phyloP scores from a whole-genome alignment of 129 eudicot species.

The Saposhnikovia divaricata region DNA sequence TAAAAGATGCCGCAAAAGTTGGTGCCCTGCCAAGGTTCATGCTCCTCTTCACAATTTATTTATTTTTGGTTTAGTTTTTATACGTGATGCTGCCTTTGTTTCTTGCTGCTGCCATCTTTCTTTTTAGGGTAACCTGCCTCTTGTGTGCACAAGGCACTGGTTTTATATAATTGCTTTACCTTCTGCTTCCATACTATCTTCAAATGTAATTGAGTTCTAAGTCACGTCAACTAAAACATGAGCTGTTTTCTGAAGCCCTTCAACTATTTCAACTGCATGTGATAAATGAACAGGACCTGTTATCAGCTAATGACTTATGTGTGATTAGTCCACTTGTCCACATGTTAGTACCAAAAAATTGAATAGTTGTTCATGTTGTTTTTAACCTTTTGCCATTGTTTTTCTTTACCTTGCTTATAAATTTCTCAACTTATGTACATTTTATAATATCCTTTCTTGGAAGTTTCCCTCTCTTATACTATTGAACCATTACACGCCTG shows the following conservation, averaged over 20 bases:
- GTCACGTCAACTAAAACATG: not conserved
- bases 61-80: not conserved
- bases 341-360: not conserved
- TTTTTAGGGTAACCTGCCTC: not conserved
- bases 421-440: not conserved
- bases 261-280: not conserved
- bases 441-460: not conserved
- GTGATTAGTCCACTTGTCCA: not conserved
- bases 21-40: conserved; percentile 91
- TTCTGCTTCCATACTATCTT: not conserved
- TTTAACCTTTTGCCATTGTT: not conserved
- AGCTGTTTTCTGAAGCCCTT: not conserved
- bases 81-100: not conserved
- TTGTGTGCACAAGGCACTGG: not conserved
- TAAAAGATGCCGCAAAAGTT: conserved; percentile 75
- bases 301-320: not conserved
- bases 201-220: not conserved
- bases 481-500: not conserved
- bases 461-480: not conserved
- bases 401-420: not conserved
- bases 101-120: not conserved
- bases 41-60: not conserved
- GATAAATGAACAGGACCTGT: not conserved
- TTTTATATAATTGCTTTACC: not conserved
- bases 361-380: not conserved